These are phyloP conservation scores for Backusella tarrabulga DNA, from an alignment of 192 early-diverging fungal genomes.

Conservation along the genomic window DNA sequence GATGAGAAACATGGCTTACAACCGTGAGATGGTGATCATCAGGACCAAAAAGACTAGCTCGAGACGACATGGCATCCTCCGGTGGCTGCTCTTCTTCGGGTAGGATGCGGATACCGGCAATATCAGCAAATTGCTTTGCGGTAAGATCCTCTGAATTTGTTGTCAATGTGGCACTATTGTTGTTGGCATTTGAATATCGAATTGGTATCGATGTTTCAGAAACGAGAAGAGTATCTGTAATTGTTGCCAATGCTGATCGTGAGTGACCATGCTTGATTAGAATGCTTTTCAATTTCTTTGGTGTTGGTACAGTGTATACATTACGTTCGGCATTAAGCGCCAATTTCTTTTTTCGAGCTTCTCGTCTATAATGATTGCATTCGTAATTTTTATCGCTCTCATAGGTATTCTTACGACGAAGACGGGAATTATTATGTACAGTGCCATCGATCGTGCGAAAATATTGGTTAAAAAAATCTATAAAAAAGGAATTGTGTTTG, in stretches of 20 bases:
- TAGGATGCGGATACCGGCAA: constrained; percentile 30
- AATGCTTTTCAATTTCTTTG: neutral
- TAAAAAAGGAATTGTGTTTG: neutral
- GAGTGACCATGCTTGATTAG: neutral
- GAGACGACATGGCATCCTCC: neutral
- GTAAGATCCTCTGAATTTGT: constrained; percentile 36
- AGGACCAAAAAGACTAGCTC: neutral
- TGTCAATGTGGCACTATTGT: constrained; percentile 19
- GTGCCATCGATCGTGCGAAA: neutral
- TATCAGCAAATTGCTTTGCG: constrained; percentile 37
- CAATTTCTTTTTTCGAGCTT: neutral
- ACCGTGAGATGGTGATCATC: neutral
- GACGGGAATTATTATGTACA: constrained; percentile 1
- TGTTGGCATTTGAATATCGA: neutral
- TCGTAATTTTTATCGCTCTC: constrained; percentile 7
- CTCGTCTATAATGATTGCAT: constrained; percentile 1
- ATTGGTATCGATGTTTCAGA: neutral
- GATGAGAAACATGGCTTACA: neutral
- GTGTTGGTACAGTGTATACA: neutral
- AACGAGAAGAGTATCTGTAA: neutral
- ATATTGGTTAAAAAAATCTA: neutral
- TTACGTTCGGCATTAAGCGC: neutral
- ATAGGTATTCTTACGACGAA: constrained; percentile 1
- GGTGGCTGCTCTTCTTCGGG: neutral
- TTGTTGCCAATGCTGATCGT: neutral